Conservation (phyloP, 345 rosid genomes). For the Eucalyptus erythrocorys region DNA sequence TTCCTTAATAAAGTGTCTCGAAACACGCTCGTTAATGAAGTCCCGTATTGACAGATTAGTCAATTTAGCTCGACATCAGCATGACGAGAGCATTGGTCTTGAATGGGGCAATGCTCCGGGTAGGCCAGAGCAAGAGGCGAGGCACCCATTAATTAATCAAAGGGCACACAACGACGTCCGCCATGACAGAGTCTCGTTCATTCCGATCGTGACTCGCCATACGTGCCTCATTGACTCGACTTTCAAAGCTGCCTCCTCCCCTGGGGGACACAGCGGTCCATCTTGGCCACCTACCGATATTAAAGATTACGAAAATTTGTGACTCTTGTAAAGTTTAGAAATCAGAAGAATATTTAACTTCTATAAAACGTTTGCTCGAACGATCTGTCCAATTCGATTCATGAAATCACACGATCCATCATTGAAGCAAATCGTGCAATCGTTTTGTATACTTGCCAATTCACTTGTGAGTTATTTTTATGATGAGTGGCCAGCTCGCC, state of each 20-base stretch:
- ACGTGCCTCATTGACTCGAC: background rate
- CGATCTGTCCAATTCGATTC: background rate
- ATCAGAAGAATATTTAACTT: background rate
- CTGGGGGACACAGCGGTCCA: background rate
- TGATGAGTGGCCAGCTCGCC: rapidly evolving
- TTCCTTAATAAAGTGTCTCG: background rate
- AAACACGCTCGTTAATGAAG: background rate
- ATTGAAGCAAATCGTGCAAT: background rate
- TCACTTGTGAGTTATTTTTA: background rate
- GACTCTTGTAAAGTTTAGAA: background rate
- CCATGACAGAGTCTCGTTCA: background rate
- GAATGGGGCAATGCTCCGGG: background rate
- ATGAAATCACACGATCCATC: background rate
- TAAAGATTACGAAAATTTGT: background rate
- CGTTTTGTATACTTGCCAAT: background rate
- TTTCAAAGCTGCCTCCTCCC: background rate
- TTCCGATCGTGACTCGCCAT: background rate
- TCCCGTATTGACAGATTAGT: background rate
- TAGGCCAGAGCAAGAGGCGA: background rate
- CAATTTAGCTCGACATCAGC: background rate
- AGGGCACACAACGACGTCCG: background rate
- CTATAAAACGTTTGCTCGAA: background rate
- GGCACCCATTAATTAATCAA: background rate
- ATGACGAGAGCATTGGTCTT: background rate
- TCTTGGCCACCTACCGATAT: background rate